Evolutionary conservation across 2,329 filamentous ascomycete species (phyloP).

Genomic region (Penicillium brasilianum): DNA sequence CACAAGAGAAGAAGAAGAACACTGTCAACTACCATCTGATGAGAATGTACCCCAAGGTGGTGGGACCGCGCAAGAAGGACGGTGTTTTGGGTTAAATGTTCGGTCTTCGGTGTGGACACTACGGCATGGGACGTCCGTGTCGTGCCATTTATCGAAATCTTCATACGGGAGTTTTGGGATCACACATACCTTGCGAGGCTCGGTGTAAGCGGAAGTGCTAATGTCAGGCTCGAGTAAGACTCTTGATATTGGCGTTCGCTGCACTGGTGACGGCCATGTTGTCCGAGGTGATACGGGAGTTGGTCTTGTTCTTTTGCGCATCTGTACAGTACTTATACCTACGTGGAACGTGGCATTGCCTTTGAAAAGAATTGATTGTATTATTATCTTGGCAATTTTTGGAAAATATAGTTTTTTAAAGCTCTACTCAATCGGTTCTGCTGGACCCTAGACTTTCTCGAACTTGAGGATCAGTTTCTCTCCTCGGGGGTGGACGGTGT

Average conservation of each 20-base stretch:
- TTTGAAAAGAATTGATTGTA: constrained; percentile 29
- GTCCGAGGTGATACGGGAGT: constrained; percentile 23
- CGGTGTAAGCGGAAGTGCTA: neutral
- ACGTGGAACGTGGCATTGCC: constrained; percentile 25
- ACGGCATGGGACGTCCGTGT: neutral
- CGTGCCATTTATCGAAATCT: constrained; percentile 1
- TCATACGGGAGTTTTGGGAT: constrained; percentile 26
- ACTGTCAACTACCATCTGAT: constrained; percentile 90
- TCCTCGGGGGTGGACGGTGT: constrained; percentile 63
- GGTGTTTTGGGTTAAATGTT: constrained; percentile 41
- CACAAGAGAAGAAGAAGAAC: constrained; percentile 66
- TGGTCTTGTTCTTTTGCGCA: constrained; percentile 24
- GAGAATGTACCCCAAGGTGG: constrained; percentile 75
- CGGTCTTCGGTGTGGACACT: constrained; percentile 5
- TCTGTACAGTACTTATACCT: constrained; percentile 38
- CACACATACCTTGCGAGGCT: neutral
- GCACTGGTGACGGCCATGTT: constrained; percentile 16
- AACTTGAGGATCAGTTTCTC: constrained; percentile 66
- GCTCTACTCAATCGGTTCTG: neutral
- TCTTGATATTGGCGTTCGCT: neutral
- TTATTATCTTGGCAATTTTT: constrained; percentile 14
- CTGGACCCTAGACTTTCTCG: constrained; percentile 34
- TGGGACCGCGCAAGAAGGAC: constrained; percentile 71
- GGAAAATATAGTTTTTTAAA: too few relatives aligned
- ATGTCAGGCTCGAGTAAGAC: neutral